Evolutionary conservation across 2,329 filamentous ascomycete genomes (phyloP).

Genomic region (Talaromyces atroroseus): DNA sequence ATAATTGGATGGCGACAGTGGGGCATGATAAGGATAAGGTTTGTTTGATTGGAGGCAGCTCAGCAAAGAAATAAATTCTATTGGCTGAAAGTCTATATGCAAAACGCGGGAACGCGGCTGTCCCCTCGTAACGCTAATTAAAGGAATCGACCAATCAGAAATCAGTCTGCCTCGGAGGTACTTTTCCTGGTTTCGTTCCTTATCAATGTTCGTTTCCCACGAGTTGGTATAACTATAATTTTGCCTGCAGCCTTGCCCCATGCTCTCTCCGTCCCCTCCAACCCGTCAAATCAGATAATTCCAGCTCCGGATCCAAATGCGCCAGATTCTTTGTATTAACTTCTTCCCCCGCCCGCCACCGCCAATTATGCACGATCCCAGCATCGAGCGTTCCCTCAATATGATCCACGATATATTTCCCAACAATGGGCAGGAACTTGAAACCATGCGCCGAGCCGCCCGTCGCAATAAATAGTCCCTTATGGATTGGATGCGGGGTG

Average conservation of each 20-base stretch:
- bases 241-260: constrained; percentile 6
- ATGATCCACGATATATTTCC: constrained; percentile 47
- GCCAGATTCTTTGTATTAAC: constrained; percentile 18
- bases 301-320: constrained; percentile 22
- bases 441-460: constrained; percentile 61
- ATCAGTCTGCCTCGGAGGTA: too few species aligned
- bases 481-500: constrained; percentile 45
- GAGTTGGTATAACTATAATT: too few species aligned
- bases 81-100: too few species aligned
- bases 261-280: constrained; percentile 18
- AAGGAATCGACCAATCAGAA: too few species aligned
- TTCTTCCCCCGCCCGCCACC: constrained; percentile 13
- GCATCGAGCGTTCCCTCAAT: constrained; percentile 23
- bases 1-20: too few species aligned
- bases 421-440: constrained; percentile 61
- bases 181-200: too few species aligned
- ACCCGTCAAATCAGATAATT: constrained; percentile 18
- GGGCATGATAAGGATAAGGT: too few species aligned
- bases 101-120: too few species aligned
- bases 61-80: too few species aligned
- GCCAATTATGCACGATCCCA: constrained; percentile 5
- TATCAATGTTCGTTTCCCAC: too few species aligned
- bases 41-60: too few species aligned
- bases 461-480: constrained; percentile 55
- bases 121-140: too few species aligned